Evolutionary conservation across 371 early-diverging fungal genomes (phyloP), one percentile per base, ranked within the genome.

Genomic region (Thermomucor indicae-seudaticae): DNA sequence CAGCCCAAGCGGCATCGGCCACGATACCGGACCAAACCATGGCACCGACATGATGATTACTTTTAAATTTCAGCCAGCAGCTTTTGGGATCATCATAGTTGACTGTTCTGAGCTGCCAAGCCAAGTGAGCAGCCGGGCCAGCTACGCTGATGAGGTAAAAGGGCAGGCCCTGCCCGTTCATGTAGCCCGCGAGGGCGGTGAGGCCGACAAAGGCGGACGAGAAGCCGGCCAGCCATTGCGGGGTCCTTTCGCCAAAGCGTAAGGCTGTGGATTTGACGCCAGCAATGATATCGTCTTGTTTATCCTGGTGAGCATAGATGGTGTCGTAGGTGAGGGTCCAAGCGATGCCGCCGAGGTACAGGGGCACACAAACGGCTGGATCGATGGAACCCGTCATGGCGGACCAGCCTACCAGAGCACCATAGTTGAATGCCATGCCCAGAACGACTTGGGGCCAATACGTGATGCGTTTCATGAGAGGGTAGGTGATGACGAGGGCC

Each of bases 251-350:
- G 2, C 85, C 94, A 70, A 96, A 93, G 2, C 80, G 72, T 6
- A 96, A 58, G 0, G 97, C 95, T 3, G 97, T 96, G 0, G 96
- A 95, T 61, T 93, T 93, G 44, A 96, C 88, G 4, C 96, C 96
- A 10, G 83, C 85, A 37, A 73, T 68, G 30, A 88, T 32, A 65
- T 97, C 97, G 58, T 96, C 95, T 19, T 67, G 70, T 67, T 92
- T 94, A 70, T 97, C 97, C 67, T 91, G 93, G 51, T 95, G 91
- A 3, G 96, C 97, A 55, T 97, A 97, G 43, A 97, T 92, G 17
- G 97, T 97, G 62, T 97, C 97, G 67, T 97, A 97, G 3, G 93
- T 85, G 6, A 97, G 65, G 6, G 97, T 97, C 98, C 97, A 97
- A 39, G 83, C 84, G 3, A 96, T 77, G 6, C 95, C 95, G 2